A percentile compares a stretch with the other conserved stretches of the same genome.
phyloP scores from a whole-genome alignment of 345 rosid genomes.

The Streptanthus diversifolius region DNA sequence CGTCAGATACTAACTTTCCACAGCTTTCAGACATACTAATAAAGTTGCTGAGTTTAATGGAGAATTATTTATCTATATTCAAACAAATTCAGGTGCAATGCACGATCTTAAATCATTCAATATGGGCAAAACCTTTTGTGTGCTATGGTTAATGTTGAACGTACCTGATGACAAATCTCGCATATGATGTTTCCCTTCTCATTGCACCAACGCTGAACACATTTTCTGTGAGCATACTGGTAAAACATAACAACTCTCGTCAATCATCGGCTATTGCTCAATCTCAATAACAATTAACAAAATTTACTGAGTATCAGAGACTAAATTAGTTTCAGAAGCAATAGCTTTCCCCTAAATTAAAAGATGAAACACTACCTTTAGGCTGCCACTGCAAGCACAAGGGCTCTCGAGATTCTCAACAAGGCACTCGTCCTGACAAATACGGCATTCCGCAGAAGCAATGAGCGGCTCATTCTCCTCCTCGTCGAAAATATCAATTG shows the following conservation, averaged over 20 bases:
- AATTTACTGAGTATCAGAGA: neutral
- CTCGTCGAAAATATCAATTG: slow-evolving; percentile 28
- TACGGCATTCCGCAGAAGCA: slow-evolving; percentile 74
- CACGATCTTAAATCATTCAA: neutral
- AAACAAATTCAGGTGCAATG: neutral
- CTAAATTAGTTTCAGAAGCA: no score
- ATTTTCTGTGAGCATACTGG: slow-evolving; percentile 86
- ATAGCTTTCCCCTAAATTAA: neutral
- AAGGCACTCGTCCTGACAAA: slow-evolving; percentile 90
- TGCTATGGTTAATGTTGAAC: neutral
- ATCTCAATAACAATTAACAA: neutral
- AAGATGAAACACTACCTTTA: slow-evolving; percentile 50
- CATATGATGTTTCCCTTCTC: slow-evolving; percentile 85
- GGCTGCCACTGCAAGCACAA: slow-evolving; percentile 84
- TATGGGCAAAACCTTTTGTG: neutral
- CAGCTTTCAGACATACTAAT: neutral
- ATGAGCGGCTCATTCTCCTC: slow-evolving; percentile 62
- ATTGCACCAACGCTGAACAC: slow-evolving; percentile 96
- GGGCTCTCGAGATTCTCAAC: slow-evolving; percentile 70
- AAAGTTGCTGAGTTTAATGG: no score
- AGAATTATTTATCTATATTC: neutral
- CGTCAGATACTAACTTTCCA: neutral
- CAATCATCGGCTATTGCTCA: neutral
- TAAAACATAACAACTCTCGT: neutral
- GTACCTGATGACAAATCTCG: slow-evolving; percentile 94